phyloP scores from a whole-genome alignment of 192 early-diverging fungal species.

The Gonapodya sp. region DNA sequence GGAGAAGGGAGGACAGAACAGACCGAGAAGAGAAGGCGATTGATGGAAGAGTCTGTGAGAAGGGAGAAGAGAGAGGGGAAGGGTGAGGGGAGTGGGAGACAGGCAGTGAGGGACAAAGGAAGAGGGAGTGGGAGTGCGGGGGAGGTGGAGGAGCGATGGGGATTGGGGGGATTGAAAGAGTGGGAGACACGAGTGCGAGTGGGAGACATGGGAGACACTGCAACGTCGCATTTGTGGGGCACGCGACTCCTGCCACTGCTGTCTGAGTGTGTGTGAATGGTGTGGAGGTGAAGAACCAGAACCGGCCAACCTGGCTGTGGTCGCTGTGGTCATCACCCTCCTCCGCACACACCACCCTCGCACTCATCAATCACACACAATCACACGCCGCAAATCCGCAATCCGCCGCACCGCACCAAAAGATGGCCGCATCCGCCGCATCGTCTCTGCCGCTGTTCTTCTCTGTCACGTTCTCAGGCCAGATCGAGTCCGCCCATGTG shows the following conservation, averaged over 20 bases:
- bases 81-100: not conserved
- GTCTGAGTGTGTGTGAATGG: too few species aligned
- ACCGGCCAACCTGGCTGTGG: too few species aligned
- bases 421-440: not conserved
- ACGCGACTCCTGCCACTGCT: too few species aligned
- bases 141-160: too few species aligned
- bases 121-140: not conserved
- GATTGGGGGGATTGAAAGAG: too few species aligned
- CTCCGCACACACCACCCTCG: too few species aligned
- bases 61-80: not conserved
- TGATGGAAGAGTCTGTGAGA: not conserved
- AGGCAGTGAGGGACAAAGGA: not conserved
- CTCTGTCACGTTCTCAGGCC: conserved; percentile 35
- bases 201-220: too few species aligned
- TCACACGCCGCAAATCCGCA: not conserved
- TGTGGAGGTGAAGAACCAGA: not conserved
- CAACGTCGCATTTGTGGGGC: too few species aligned
- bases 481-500: conserved; percentile 48
- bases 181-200: too few species aligned
- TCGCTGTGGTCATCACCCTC: too few species aligned
- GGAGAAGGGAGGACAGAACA: not conserved
- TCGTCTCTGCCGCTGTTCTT: conserved; percentile 22
- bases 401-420: too few species aligned
- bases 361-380: too few species aligned
- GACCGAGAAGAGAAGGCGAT: not conserved